Base-by-base conservation (phyloP, 345 rosid species). In the Psidium guajava region DNA sequence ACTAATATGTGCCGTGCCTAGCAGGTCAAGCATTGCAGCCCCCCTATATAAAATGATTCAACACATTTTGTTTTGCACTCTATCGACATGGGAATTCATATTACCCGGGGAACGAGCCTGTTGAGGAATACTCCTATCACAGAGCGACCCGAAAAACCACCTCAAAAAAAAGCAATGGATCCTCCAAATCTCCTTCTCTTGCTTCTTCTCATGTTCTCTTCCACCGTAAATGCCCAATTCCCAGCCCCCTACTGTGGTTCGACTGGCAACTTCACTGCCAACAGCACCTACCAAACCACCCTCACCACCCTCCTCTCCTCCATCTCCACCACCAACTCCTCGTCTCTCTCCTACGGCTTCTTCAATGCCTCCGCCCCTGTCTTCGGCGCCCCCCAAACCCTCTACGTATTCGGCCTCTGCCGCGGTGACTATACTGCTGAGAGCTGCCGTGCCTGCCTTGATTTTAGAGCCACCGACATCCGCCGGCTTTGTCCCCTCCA, bases 341-440 rank as follows among this genome's bases (percentile, higher is more conserved):
- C 51, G 21, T 61, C 40, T 21, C 40, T 61, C 74, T 59, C 73
- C 40, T 61, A 61, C 5, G 40, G 21, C 40, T 61, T 61, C 40
- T 61, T 61, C 40, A 61, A 61, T 27, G 40, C 40, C 74, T 61
- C 74, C 8, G 20, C 74, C 32, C 1, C 21, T 3, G 9, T 61
- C 74, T 27, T 21, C 9, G 2, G 36, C 9, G 40, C 40, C 21
- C 27, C 40, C 40, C 40, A 61, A 61, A 61, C 74, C 74, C 74
- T 61, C 4, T 27, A 61, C 0, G 0, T 61, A 18, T 61, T 27
- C 14, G 74, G 74, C 40, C 74, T 61, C 40, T 61, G 40, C 74
- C 40, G 40, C 20, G 1, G 74, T 27, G 74, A 61, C 74, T 61
- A 1, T 0, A 27, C 0, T 10, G 0, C 21, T 10, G 1, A 0